Evolutionary conservation across 768 basidiomycete species (phyloP), one percentile per base, ranked within the genome.

Genomic region (Xerocomellus intermedius): DNA sequence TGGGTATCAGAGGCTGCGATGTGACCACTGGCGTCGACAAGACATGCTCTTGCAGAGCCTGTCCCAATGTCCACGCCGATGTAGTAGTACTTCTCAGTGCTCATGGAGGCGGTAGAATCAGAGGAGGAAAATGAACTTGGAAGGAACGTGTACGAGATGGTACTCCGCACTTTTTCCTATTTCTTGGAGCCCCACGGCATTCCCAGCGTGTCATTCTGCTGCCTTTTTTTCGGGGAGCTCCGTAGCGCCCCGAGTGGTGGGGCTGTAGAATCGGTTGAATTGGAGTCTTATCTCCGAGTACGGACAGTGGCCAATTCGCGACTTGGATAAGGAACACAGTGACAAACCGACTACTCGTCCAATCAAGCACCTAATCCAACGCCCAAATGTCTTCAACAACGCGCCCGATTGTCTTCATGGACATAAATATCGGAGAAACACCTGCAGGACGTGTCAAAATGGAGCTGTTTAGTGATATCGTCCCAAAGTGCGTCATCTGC

Each of bases 351-450:
- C 26, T 17, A 3, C 35, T 30, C 26, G 6, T 26, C 7, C n/a
- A 22, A 30, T 8, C 46, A 36, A 32, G 0, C 37, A 42, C 24
- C 47, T 5, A 26, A 7, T 32, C 8, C 42, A 51, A 28, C 50
- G 8, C 32, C 36, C 36, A 57, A 54, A 79, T 79, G 77, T 74
- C 82, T 32, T 75, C 77, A 19, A 70, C 78, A 30, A 75, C 79
- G 3, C 83, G 96, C 17, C 96, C 97, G 0, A 77, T 99, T 44
- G 94, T 97, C 52, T 99, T 99, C 71, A 95, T 99, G 85, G 97
- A 99, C 68, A 78, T 98, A 56, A 84, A 90, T 46, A 98, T 99
- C 46, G 97, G 97, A 42, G 96, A 98, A 75, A 98, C 94, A 0
- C 91, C 92, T 32, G 93, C 93, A 4, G 96, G 95, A 16, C 77